These are phyloP conservation scores for Coffea eugenioides DNA, from an alignment of 257 asterid genomes.

Conservation along the genomic window DNA sequence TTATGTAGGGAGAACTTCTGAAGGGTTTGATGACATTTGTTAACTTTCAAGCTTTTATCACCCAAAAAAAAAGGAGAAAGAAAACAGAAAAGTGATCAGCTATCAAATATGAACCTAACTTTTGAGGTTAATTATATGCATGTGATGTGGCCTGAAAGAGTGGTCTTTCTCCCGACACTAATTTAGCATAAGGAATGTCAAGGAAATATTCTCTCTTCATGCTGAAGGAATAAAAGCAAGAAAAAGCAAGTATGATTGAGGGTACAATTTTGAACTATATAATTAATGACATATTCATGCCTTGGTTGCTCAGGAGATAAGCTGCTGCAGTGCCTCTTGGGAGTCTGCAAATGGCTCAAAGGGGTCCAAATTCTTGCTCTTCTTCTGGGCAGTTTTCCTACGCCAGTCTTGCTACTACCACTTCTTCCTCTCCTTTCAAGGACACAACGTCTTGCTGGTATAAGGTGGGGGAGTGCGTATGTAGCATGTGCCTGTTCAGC, in stretches of 20 bases:
- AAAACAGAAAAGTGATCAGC: background rate
- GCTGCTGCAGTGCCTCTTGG: background rate
- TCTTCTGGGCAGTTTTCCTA: background rate
- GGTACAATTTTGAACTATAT: background rate
- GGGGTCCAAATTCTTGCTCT: background rate
- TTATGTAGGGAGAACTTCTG: background rate
- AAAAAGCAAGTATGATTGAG: background rate
- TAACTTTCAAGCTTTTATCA: background rate
- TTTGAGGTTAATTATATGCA: background rate
- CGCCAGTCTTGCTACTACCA: background rate
- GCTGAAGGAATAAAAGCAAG: background rate
- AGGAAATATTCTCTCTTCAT: conserved; percentile 3
- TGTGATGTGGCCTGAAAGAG: background rate
- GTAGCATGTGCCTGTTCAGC: conserved; percentile 22
- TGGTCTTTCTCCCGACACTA: background rate
- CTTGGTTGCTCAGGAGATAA: background rate
- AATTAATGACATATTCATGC: background rate
- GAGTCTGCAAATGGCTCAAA: conserved; percentile 1
- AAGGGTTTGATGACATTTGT: background rate
- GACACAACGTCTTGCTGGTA: conserved; percentile 5
- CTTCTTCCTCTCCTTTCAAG: background rate
- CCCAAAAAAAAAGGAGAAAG: too few relatives aligned
- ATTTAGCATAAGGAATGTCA: conserved; percentile 3
- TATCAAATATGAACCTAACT: background rate
- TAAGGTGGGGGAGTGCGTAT: conserved; percentile 22